Evolutionary conservation across 176 grass and related monocot species (phyloP).

Genomic region (Oryza punctata): DNA sequence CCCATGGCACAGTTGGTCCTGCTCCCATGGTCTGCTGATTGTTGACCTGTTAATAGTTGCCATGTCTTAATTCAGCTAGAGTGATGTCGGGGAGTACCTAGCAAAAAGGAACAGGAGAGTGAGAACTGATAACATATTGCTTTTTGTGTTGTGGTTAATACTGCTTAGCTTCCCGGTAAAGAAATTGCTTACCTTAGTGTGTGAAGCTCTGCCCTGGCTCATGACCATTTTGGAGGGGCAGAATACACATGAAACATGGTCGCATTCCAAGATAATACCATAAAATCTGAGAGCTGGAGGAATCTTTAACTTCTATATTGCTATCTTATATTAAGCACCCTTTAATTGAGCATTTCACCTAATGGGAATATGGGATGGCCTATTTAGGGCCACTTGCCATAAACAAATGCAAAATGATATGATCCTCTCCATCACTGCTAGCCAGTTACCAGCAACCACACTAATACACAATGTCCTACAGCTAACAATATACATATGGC

Average conservation of each 20-base stretch:
- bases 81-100: neutral
- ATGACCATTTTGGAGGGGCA: neutral
- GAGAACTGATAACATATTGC: neutral
- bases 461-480: neutral
- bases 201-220: constrained; percentile 17
- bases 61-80: neutral
- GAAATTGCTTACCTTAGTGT: neutral
- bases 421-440: neutral
- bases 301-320: neutral
- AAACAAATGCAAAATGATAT: neutral
- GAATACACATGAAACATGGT: neutral
- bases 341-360: neutral
- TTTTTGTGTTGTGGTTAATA: neutral
- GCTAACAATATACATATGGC: neutral
- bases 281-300: neutral
- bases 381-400: neutral
- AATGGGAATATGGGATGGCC: neutral
- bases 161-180: neutral
- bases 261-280: neutral
- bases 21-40: neutral
- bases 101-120: neutral
- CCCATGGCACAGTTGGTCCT: neutral
- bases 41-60: constrained; percentile 7
- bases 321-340: neutral
- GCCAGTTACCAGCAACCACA: neutral